These are phyloP conservation scores for Geoglossum glabrum DNA, from an alignment of 495 filamentous ascomycete genomes.

Conservation along the genomic window DNA sequence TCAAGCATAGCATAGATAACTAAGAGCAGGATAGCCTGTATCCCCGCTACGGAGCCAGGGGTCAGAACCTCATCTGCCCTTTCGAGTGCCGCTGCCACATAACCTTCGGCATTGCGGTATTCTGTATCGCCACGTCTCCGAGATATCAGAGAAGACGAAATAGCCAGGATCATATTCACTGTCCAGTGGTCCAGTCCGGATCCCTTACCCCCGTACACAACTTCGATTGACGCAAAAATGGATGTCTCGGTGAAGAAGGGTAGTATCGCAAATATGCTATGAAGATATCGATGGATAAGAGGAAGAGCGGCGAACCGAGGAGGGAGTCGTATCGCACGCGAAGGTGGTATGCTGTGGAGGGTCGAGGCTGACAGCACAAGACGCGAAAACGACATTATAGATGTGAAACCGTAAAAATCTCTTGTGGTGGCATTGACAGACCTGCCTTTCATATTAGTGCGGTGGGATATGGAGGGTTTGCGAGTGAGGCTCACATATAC, in stretches of 20 bases:
- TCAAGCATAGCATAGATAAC: slow-evolving; percentile 77
- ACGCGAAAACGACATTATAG: slow-evolving; percentile 68
- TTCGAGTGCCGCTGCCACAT: slow-evolving; percentile 48
- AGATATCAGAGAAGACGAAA: slow-evolving; percentile 52
- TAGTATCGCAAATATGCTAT: slow-evolving; percentile 56
- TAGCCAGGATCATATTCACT: slow-evolving; percentile 73
- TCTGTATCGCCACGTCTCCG: slow-evolving; percentile 39
- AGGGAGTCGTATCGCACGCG: slow-evolving; percentile 38
- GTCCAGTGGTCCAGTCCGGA: slow-evolving; percentile 64
- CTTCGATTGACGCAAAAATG: slow-evolving; percentile 57
- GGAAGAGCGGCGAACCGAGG: slow-evolving; percentile 38
- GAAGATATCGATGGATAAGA: slow-evolving; percentile 63
- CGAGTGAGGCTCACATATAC: slow-evolving; percentile 16
- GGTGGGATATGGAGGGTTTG: neutral
- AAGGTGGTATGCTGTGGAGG: slow-evolving; percentile 39
- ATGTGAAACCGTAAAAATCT: slow-evolving; percentile 74
- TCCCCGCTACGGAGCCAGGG: slow-evolving; percentile 60
- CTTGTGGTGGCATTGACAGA: slow-evolving; percentile 80
- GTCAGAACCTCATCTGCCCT: slow-evolving; percentile 62
- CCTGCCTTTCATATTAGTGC: slow-evolving; percentile 20
- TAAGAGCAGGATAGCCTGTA: slow-evolving; percentile 68
- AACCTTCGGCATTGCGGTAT: slow-evolving; percentile 41
- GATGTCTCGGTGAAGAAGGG: slow-evolving; percentile 60
- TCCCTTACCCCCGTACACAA: slow-evolving; percentile 46
- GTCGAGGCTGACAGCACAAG: slow-evolving; percentile 56